Percentiles rank a stretch among this genome's conserved stretches.
phyloP scores from a whole-genome alignment of 805 yeast species.

The Hanseniaspora vineae region DNA sequence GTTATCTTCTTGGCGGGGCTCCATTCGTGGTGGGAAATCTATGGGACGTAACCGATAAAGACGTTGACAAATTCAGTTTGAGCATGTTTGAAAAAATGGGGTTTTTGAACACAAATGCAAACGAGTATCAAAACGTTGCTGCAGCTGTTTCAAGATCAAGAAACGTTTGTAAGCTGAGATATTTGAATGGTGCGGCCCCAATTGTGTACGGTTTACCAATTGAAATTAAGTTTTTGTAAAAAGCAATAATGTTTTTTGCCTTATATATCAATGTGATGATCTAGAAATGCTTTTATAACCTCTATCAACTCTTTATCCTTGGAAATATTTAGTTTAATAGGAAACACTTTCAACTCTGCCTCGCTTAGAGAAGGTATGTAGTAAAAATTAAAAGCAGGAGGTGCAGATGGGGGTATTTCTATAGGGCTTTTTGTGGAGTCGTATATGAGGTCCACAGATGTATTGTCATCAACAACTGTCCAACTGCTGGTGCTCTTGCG shows the following conservation, averaged over 20 bases:
- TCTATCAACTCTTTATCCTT: background rate
- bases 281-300: background rate
- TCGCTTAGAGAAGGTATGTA: too few species aligned
- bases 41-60: conserved; percentile 97
- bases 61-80: conserved; percentile 67
- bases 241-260: background rate
- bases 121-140: conserved; percentile 24
- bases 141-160: conserved; percentile 53
- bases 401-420: too few species aligned
- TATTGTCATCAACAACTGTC: too few species aligned
- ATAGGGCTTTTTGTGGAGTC: too few species aligned
- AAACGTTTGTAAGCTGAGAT: conserved; percentile 52
- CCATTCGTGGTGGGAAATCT: conserved; percentile 75
- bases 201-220: conserved; percentile 78
- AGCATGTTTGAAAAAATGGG: conserved; percentile 59
- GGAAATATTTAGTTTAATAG: background rate
- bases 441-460: background rate
- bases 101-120: conserved; percentile 22
- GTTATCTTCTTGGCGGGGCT: conserved; percentile 68
- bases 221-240: conserved; percentile 18
- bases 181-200: conserved; percentile 87
- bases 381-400: too few species aligned
- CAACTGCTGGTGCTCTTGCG: too few species aligned
- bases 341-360: background rate
- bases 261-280: background rate